phyloP scores from a whole-genome alignment of 2,329 filamentous ascomycete species.

The Arachnomyces sp. region DNA sequence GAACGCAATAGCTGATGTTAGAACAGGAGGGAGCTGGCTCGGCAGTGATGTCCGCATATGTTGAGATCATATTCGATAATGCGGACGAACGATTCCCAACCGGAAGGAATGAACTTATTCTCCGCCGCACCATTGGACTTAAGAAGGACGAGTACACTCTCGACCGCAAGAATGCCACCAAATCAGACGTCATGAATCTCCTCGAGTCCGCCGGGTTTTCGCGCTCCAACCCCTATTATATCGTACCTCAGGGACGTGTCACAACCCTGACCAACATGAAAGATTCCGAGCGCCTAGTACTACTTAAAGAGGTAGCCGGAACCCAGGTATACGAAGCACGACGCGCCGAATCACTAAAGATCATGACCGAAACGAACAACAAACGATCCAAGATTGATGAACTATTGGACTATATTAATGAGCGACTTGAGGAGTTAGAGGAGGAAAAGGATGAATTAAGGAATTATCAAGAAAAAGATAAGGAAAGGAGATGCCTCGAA shows the following conservation, averaged over 20 bases:
- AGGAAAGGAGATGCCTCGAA: slow-evolving; percentile 81
- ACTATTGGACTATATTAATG: slow-evolving; percentile 81
- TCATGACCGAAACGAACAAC: slow-evolving; percentile 93
- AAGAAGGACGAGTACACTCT: slow-evolving; percentile 99
- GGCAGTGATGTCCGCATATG: slow-evolving; percentile 98
- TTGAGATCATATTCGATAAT: slow-evolving; percentile 98
- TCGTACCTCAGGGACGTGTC: slow-evolving; percentile 93
- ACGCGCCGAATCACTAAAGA: slow-evolving; percentile 83
- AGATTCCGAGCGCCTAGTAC: slow-evolving; percentile 76
- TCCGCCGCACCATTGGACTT: slow-evolving; percentile 87
- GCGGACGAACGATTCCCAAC: slow-evolving; percentile 91
- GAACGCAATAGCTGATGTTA: slow-evolving; percentile 20
- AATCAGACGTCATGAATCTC: slow-evolving; percentile 87
- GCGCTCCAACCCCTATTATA: slow-evolving; percentile 96
- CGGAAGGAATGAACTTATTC: slow-evolving; percentile 77
- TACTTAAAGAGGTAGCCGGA: slow-evolving; percentile 96
- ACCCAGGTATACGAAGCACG: slow-evolving; percentile 95
- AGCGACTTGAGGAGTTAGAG: slow-evolving; percentile 79
- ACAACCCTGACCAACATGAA: slow-evolving; percentile 98
- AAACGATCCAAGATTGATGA: slow-evolving; percentile 94
- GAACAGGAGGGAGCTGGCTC: slow-evolving; percentile 80
- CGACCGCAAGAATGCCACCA: slow-evolving; percentile 92
- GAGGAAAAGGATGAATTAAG: slow-evolving; percentile 95
- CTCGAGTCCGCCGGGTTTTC: slow-evolving; percentile 95
- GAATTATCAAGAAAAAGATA: slow-evolving; percentile 89